Percentiles rank a stretch among this genome's conserved stretches.
Evolutionary conservation across 768 basidiomycete genomes (phyloP).

Genomic region (Termitomyces sp.): DNA sequence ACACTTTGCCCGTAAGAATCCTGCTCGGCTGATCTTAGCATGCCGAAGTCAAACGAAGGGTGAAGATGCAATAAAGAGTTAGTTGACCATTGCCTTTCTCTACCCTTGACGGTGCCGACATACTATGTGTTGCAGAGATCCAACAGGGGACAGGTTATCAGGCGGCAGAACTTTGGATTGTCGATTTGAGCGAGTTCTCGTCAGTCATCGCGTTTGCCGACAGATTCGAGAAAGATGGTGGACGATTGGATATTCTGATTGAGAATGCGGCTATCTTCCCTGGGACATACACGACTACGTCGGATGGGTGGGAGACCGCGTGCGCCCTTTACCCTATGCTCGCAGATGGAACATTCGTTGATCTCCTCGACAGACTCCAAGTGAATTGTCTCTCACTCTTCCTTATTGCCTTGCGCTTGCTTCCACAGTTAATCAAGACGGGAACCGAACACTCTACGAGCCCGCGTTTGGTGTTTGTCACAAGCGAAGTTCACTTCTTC

Average conservation of each 20-base stretch:
- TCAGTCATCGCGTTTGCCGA: conserved; percentile 35
- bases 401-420: conserved; percentile 34
- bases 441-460: conserved; percentile 21
- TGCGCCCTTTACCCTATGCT: conserved; percentile 13
- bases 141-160: conserved; percentile 26
- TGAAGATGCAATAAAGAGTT: conserved; percentile 27
- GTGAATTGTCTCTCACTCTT: conserved; percentile 39
- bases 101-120: neutral
- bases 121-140: conserved; percentile 16
- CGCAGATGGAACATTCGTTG: neutral
- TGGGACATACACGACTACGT: conserved; percentile 17
- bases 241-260: conserved; percentile 37
- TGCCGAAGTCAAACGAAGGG: conserved; percentile 32
- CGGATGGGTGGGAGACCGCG: conserved; percentile 43
- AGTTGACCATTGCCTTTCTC: conserved; percentile 7
- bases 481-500: conserved; percentile 35
- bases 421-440: conserved; percentile 37
- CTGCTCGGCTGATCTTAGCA: conserved; percentile 32
- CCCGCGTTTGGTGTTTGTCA: conserved; percentile 35
- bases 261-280: conserved; percentile 32
- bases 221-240: conserved; percentile 24
- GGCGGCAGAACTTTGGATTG: conserved; percentile 29
- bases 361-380: conserved; percentile 31
- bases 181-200: conserved; percentile 35
- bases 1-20: conserved; percentile 39